Percentiles rank a stretch among this genome's conserved stretches.
phyloP scores from a whole-genome alignment of 139 green algal genomes.

The Chlorella sorokiniana region DNA sequence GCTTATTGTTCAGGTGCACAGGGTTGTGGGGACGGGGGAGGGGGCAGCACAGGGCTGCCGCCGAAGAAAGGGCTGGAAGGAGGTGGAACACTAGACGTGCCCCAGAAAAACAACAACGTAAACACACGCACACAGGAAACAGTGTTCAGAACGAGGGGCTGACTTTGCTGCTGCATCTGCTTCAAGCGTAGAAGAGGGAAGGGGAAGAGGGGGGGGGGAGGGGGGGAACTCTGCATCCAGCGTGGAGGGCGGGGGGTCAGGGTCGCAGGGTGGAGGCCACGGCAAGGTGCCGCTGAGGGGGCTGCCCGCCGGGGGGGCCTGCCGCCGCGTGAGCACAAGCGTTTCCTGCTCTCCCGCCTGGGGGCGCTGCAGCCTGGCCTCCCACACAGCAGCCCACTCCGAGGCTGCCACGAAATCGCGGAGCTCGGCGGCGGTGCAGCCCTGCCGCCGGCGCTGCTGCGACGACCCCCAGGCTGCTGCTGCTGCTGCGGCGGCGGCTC shows the following conservation, averaged over 20 bases:
- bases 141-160: too few relatives aligned
- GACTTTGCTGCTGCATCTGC: too few relatives aligned
- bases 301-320: neutral
- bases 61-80: too few relatives aligned
- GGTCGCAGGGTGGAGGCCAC: neutral
- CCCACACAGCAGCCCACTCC: neutral
- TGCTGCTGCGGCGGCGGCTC: neutral
- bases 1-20: too few relatives aligned
- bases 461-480: neutral
- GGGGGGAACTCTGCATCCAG: too few relatives aligned
- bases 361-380: constrained; percentile 15
- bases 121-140: too few relatives aligned
- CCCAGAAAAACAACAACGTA: too few relatives aligned
- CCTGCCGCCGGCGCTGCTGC: neutral
- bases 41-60: too few relatives aligned
- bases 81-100: too few relatives aligned
- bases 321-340: neutral
- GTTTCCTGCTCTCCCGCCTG: constrained; percentile 32
- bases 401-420: neutral
- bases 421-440: constrained; percentile 11
- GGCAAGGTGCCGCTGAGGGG: neutral
- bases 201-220: too few relatives aligned
- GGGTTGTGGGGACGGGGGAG: too few relatives aligned
- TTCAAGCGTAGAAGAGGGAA: too few relatives aligned
- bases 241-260: neutral